Base-by-base conservation (phyloP, 2,329 filamentous ascomycete species). In the Huntiella moniliformis region DNA sequence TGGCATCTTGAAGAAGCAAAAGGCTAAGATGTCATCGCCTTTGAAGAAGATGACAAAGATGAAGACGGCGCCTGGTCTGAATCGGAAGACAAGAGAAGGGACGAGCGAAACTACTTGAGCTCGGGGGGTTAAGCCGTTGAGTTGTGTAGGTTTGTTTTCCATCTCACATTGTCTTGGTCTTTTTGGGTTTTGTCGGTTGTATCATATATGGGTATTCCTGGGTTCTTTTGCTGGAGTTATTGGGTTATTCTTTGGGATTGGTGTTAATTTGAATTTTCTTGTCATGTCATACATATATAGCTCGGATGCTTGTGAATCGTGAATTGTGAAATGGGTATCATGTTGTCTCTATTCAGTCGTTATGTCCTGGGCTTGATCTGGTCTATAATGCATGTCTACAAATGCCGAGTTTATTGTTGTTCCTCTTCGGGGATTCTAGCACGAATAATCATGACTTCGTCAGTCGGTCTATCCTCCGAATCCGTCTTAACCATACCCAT, bases 401-500 rank as follows among this genome's bases (percentile, higher is more conserved):
- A 28, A 28, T 28, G 22, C 3, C 22, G 6, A 10, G 22, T 8
- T 28, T 28, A 28, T 28, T 28, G 22, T 28, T 28, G 22, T 11
- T 22, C 17, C 6, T 28, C 22, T 10, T 38, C 33, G 17, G 11
- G 57, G 13, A 93, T 67, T 51, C 70, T 72, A 7, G 85, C 84
- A 53, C 66, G 74, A 38, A 84, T 58, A 50, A 96, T 88, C 64
- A 74, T 86, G 46, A 96, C 74, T 54, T 92, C 78, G 54, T 92
- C 80, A 4, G 77, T 63, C 0, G 91, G 91, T 54, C 79, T 67
- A 61, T 96, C 91, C 54, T 88, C 84, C 5, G 65, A 63, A 17
- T 76, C 83, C 1, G 86, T 94, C 65, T 82, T 84, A 42, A 94
- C 85, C 48, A 91, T 60, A 0, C 87, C 91, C 74, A 98, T 82